Evolutionary conservation across 495 filamentous ascomycete genomes (phyloP), one percentile per base, ranked within the genome.

Genomic region (Penicillium fimorum): DNA sequence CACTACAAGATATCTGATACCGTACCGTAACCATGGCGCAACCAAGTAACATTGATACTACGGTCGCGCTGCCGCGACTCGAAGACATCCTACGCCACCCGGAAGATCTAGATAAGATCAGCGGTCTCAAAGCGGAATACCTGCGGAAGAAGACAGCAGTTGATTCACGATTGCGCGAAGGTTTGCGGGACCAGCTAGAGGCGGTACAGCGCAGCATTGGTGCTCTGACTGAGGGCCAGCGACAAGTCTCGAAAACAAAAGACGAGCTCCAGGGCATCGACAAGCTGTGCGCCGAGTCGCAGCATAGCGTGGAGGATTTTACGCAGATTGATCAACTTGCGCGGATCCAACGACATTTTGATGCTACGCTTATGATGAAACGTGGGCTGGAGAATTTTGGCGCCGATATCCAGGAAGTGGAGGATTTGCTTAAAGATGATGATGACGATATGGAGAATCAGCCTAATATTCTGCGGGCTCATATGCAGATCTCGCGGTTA

Each of bases 251-350:
- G 57, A 83, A 85, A 58, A 96, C 96, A 64, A 93, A 93, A 71
- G 95, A 97, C 64, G 94, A 97, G 77, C 92, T 99, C 80, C 88
- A 92, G 78, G 94, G 94, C 73, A 97, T 99, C 70, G 95, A 97
- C 73, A 93, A 92, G 78, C 82, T 99, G 48, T 97, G 94, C 75
- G 89, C 90, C 56, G 95, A 97, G 70, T 89, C 91, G 47, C 93
- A 97, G 76, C 86, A 88, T 64, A 96, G 96, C 83, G 96, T 97
- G 55, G 84, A 87, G 55, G 94, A 97, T 75, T 99, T 99, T 68
- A 90, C 95, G 35, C 90, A 94, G 65, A 96, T 99, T 72, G 96
- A 97, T 70, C 77, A 90, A 60, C 85, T 97, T 40, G 91, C 92
- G 22, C 89, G 93, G 71, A 90, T 95, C 27, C 94, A 99, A 73